Base-by-base conservation (phyloP, 2,329 filamentous ascomycete species). In the Fusarium tuaranense region DNA sequence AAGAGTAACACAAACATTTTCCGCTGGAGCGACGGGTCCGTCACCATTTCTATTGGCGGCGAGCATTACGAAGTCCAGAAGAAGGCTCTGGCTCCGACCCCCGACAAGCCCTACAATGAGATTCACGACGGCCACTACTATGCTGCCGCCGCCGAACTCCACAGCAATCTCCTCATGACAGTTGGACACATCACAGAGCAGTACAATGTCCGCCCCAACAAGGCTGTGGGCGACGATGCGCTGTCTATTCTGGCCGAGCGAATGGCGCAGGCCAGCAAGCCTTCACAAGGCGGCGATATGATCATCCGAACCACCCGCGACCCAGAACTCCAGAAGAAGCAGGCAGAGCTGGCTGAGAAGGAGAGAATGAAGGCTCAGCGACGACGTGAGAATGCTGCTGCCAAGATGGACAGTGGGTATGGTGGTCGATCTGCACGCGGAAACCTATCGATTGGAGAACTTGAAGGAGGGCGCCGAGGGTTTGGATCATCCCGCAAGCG, bases 11-110 rank as follows among this genome's bases (percentile, higher is more conserved):
- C 94, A 3, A 89, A 92, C 72, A 85, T 96, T 34, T 90, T 94
- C 79, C 89, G 90, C 76, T 96, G 94, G 94, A 94, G 92, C 71
- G 94, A 96, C 79, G 94, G 94, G 32, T 94, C 92, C 5, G 85
- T 94, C 18, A 95, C 93, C 13, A 85, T 96, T 27, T 90, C 92
- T n/a, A 87, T 95, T 27, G 94, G 93, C 16, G 91, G 90, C 69
- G 91, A 92, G 73, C 93, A 95, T 78, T 95, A 92, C 85, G 92
- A 95, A 78, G 88, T 95, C 55, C 88, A 91, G 72, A 91, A 89
- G 77, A 95, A 94, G 82, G 84, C 87, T 27, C 89, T 95, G 58
- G 93, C 92, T 2, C 92, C 93, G 2, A 85, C 87, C 2, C 84
- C 83, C 14, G 84, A 86, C 77, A 89, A 91, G 77, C 86, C 88